Percentiles rank a stretch among this genome's conserved stretches.
These are phyloP conservation scores for Symbiodinium natans DNA, from an alignment of 73 alveolate species.

Conservation along the genomic window DNA sequence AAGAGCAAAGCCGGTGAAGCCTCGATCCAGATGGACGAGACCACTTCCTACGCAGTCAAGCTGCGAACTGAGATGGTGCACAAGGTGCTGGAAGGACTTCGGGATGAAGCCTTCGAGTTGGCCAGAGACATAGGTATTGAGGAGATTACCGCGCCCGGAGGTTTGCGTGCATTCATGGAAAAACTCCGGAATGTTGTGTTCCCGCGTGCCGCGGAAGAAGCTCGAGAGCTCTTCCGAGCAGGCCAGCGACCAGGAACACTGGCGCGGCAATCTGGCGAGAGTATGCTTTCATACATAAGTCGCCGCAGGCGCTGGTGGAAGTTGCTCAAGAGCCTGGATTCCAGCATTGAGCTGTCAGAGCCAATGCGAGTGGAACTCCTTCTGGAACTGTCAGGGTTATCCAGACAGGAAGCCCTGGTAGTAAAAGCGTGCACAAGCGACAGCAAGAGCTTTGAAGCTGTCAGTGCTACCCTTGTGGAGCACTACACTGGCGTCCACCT, in stretches of 20 bases:
- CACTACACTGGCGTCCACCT: neutral
- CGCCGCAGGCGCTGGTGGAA: constrained; percentile 6
- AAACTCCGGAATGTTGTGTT: neutral
- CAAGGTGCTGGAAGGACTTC: neutral
- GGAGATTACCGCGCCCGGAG: neutral
- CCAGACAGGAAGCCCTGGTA: neutral
- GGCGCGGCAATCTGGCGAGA: neutral
- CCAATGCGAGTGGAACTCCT: neutral
- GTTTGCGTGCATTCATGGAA: neutral
- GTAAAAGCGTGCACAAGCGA: neutral
- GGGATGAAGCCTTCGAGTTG: neutral
- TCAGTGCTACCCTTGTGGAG: neutral
- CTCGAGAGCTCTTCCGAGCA: neutral
- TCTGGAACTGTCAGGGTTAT: neutral
- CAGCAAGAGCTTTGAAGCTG: neutral
- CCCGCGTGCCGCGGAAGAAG: constrained; percentile 7
- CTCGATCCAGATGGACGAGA: too few species aligned
- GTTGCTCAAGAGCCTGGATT: neutral
- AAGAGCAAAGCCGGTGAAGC: too few species aligned
- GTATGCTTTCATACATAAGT: neutral
- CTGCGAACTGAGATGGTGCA: neutral
- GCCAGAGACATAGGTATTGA: neutral
- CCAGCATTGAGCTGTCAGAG: neutral
- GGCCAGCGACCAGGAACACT: neutral
- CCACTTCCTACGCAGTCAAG: neutral